phyloP scores from a whole-genome alignment of 176 grass and related monocot genomes.

The Hordeum marinum region DNA sequence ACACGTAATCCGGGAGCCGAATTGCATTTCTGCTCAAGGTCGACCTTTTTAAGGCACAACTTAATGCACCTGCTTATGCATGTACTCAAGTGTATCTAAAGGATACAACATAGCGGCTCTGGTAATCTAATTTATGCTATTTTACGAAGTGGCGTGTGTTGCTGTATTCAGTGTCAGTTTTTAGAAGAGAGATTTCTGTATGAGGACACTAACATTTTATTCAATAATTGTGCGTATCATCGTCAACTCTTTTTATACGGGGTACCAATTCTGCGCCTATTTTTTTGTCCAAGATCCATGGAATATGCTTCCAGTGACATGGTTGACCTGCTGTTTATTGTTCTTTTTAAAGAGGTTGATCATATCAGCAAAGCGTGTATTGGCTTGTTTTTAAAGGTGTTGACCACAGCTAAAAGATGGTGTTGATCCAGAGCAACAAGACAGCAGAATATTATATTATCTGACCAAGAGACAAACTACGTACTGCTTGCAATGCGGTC shows the following conservation, averaged over 20 bases:
- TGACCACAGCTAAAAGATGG: not conserved
- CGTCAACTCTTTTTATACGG: not conserved
- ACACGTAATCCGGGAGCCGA: no score
- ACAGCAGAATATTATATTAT: not conserved
- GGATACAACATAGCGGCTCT: no score
- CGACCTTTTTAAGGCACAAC: no score
- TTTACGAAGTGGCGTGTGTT: no score
- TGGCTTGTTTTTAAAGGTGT: not conserved
- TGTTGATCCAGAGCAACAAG: not conserved
- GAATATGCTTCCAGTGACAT: not conserved
- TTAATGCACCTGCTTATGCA: no score
- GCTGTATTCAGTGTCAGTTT: no score
- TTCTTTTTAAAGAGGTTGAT: not conserved
- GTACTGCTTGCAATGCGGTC: not conserved
- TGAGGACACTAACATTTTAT: not conserved
- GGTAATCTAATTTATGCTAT: no score
- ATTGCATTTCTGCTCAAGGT: no score
- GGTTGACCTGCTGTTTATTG: slow-evolving; percentile 14
- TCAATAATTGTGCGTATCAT: not conserved
- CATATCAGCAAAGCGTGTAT: not conserved
- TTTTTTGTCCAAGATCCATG: not conserved
- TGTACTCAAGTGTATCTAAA: no score
- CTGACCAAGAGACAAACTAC: not conserved
- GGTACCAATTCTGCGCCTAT: not conserved
- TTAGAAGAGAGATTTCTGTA: no score